Percentiles rank a stretch among this genome's conserved stretches.
These are phyloP conservation scores for Crucibulum laeve DNA, from an alignment of 768 basidiomycete genomes.

Conservation along the genomic window DNA sequence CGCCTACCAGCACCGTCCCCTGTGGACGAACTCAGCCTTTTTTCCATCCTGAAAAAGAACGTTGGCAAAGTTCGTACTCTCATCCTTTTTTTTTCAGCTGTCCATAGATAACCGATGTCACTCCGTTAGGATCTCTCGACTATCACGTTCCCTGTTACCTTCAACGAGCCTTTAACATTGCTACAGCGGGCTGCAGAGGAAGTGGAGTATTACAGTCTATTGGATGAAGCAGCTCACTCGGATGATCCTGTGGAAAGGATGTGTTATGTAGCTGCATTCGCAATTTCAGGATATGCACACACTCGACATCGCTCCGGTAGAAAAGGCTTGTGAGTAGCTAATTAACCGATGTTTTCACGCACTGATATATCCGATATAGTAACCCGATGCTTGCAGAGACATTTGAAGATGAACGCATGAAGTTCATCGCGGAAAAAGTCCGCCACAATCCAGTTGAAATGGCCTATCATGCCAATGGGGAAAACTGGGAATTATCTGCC, in stretches of 20 bases:
- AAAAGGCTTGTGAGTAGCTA: conserved; percentile 74
- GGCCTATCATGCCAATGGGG: conserved; percentile 81
- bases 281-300: conserved; percentile 79
- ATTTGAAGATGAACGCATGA: conserved; percentile 78
- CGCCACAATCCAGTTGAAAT: conserved; percentile 80
- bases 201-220: conserved; percentile 68
- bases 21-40: conserved; percentile 79
- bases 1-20: conserved; percentile 55
- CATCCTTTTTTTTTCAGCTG: conserved; percentile 3
- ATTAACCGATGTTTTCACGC: conserved; percentile 2
- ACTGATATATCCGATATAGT: conserved; percentile 31
- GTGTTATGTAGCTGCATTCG: conserved; percentile 79
- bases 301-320: conserved; percentile 76
- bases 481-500: conserved; percentile 69
- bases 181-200: conserved; percentile 83
- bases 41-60: conserved; percentile 81
- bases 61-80: conserved; percentile 70
- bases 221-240: conserved; percentile 59
- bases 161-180: conserved; percentile 85
- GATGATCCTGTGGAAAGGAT: conserved; percentile 63
- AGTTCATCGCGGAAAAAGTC: conserved; percentile 85
- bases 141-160: conserved; percentile 81
- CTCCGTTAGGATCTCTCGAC: conserved; percentile 67
- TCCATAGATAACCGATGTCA: not conserved
- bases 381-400: conserved; percentile 90